A percentile compares a stretch with the other conserved stretches of the same genome.
These are phyloP conservation scores for Candida cerambycidarum DNA, from an alignment of 805 yeast genomes.

Conservation along the genomic window DNA sequence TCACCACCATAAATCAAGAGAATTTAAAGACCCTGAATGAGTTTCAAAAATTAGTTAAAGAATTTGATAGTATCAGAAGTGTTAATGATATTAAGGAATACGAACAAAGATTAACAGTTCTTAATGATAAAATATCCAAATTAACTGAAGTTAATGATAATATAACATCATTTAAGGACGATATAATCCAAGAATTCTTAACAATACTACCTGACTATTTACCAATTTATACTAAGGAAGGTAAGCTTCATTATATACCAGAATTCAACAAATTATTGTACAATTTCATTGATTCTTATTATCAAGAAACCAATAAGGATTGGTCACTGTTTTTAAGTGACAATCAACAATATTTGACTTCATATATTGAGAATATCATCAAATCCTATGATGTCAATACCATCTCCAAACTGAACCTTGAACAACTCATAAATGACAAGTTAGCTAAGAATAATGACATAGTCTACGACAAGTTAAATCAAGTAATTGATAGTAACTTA, in stretches of 20 bases:
- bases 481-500: slow-evolving; percentile 23
- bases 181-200: slow-evolving; percentile 12
- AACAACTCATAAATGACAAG: slow-evolving; percentile 20
- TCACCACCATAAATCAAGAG: slow-evolving; percentile 5
- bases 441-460: slow-evolving; percentile 24
- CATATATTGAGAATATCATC: slow-evolving; percentile 14
- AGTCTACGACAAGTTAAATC: slow-evolving; percentile 24
- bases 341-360: slow-evolving; percentile 20
- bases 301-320: slow-evolving; percentile 9
- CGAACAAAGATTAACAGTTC: slow-evolving; percentile 7
- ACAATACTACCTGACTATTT: slow-evolving; percentile 28
- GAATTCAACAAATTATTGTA: slow-evolving; percentile 38
- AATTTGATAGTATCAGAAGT: slow-evolving; percentile 6
- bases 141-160: slow-evolving; percentile 10
- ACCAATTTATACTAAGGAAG: slow-evolving; percentile 30
- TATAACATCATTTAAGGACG: slow-evolving; percentile 9
- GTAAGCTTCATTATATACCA: slow-evolving; percentile 37
- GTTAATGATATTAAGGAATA: slow-evolving; percentile 12
- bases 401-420: slow-evolving; percentile 23
- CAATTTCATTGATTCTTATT: slow-evolving; percentile 30
- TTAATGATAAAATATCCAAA: slow-evolving; percentile 10
- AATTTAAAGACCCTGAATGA: slow-evolving; percentile 1
- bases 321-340: slow-evolving; percentile 27
- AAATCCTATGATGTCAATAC: slow-evolving; percentile 12
- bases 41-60: background rate